Percentiles rank a stretch among this genome's conserved stretches.
Conservation (phyloP, 306 rosid genomes). For the Pterocarpus santalinus region DNA sequence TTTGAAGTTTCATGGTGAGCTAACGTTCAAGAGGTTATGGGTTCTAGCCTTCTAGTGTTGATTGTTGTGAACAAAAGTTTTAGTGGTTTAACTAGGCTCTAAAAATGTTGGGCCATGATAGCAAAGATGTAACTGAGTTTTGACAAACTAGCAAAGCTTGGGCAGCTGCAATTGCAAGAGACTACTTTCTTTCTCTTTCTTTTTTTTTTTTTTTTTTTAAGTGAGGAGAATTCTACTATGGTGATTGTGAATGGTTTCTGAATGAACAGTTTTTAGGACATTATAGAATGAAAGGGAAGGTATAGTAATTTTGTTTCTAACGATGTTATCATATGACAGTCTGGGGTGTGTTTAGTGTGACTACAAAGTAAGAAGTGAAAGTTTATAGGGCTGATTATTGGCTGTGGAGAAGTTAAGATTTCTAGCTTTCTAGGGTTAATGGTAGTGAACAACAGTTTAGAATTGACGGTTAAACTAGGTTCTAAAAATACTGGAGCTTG, state of each 20-base stretch:
- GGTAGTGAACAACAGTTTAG: too few species aligned
- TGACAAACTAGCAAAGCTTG: constrained; percentile 1
- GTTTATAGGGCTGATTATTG: too few species aligned
- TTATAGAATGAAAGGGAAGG: background rate
- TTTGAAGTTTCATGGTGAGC: constrained; percentile 23
- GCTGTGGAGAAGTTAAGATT: too few species aligned
- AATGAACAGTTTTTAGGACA: background rate
- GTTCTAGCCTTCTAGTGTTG: constrained; percentile 4
- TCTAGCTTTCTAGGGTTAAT: too few species aligned
- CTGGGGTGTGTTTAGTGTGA: too few species aligned
- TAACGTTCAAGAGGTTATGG: background rate
- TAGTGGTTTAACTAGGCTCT: background rate
- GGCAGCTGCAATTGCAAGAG: background rate
- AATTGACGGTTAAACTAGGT: too few species aligned
- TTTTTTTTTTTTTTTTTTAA: background rate
- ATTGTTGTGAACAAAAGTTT: background rate
- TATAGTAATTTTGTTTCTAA: background rate
- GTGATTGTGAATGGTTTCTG: background rate
- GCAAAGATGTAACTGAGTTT: background rate
- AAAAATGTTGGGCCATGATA: background rate
- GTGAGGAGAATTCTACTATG: background rate
- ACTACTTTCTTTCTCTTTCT: background rate
- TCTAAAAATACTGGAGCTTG: too few species aligned
- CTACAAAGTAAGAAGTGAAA: too few species aligned
- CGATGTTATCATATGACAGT: too few species aligned